Evolutionary conservation across 1,139 yeast species (phyloP), one percentile per base, ranked within the genome.

Genomic region (Geotrichum histeridarum): DNA sequence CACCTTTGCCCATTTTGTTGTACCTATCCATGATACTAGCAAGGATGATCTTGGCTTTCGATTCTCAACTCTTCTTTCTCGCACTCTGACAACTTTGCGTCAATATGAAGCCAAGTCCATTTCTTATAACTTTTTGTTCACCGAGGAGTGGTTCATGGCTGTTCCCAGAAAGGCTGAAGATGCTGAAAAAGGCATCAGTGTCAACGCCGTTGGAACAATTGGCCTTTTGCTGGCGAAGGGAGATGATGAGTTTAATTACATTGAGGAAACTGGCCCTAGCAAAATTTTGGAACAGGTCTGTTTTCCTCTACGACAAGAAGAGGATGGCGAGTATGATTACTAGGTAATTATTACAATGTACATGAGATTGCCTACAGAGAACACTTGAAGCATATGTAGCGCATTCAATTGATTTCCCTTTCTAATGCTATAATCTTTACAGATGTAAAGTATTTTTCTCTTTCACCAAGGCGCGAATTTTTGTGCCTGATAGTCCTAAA

Each of bases 1-100:
- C 38, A 82, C 91, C n/a, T 89, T 86, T 71, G 88, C 95, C 11
- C 96, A 93, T 71, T 90, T 78, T 65, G 79, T 87, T 18, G 81
- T 84, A 14, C 88, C 85, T 48, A 67, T 89, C 27, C 86, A 64
- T 5, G 74, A 67, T 4, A 74, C 73, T 22, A 72, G 73, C 42
- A 83, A 79, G 54, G 83, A 81, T 3, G 74, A 70, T 44, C 73
- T 86, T 59, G 80, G 84, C 0, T 73, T 86, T 75, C 76, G 80
- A 45, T 91, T 84, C 70, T 78, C 84, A 48, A 79, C 88, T 3
- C 73, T 91, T 35, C 74, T 91, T 60, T 87, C 87, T 60, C 78
- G 93, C 60, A 77, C 82, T 0, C 70, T 90, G 62, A 84, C 91
- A 1, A 77, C 81, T 15, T 75, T 82, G 63, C 82, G 83, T 6